These are phyloP conservation scores for Diutina siamensis DNA, from an alignment of 1,139 yeast genomes.

Conservation along the genomic window DNA sequence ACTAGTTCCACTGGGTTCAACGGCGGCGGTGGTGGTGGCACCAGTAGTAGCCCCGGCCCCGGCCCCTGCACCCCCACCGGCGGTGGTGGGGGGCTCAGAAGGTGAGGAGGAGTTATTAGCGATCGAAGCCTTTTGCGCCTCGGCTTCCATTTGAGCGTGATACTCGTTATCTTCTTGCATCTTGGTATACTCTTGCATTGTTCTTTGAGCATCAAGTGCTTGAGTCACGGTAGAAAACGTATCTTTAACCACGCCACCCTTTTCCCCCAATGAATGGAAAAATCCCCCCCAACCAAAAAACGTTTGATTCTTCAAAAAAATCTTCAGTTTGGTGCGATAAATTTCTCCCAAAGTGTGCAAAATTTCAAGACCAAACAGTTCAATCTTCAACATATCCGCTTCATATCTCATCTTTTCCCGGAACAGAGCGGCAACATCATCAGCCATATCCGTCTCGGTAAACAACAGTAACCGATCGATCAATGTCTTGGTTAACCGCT, in stretches of 20 bases:
- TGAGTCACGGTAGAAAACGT: conserved; percentile 75
- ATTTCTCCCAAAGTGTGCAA: conserved; percentile 78
- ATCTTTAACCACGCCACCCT: conserved; percentile 75
- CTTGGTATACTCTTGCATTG: conserved; percentile 72
- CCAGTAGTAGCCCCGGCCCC: no score
- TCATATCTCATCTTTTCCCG: conserved; percentile 63
- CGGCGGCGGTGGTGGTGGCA: no score
- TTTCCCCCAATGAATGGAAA: conserved; percentile 75
- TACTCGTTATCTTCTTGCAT: conserved; percentile 52
- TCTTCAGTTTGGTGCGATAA: conserved; percentile 58
- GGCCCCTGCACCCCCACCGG: no score
- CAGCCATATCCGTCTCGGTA: conserved; percentile 74
- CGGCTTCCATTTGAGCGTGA: conserved; percentile 31
- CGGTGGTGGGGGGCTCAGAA: no score
- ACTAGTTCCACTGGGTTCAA: background rate
- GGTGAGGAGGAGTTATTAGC: background rate
- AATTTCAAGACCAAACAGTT: conserved; percentile 85
- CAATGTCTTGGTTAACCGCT: conserved; percentile 8
- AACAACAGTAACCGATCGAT: conserved; percentile 57
- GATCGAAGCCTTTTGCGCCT: conserved; percentile 12
- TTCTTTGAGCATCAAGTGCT: conserved; percentile 83
- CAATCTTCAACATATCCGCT: conserved; percentile 84
- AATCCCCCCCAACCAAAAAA: conserved; percentile 66
- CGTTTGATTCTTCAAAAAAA: conserved; percentile 44
- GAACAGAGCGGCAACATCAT: conserved; percentile 59